Percentiles rank a stretch among this genome's conserved stretches.
Evolutionary conservation across 345 rosid species (phyloP).

Genomic region (Eucalyptus marginata): DNA sequence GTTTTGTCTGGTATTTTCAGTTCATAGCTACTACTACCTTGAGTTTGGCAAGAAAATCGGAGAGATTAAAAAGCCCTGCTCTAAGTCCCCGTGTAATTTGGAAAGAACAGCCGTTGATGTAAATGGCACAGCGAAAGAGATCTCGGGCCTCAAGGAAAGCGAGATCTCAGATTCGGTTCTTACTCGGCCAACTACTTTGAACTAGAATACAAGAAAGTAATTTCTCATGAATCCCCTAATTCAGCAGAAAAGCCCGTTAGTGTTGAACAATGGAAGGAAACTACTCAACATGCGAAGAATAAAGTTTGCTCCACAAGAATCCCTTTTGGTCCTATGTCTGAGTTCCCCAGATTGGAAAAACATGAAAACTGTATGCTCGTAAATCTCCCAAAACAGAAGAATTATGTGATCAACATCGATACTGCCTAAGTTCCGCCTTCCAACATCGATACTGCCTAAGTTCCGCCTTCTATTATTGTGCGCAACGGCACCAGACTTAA

Average conservation of each 20-base stretch:
- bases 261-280: background rate
- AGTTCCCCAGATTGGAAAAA: background rate
- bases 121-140: background rate
- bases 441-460: background rate
- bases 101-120: background rate
- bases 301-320: background rate
- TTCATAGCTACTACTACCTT: background rate
- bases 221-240: background rate
- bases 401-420: background rate
- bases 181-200: background rate
- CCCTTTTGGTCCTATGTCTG: background rate
- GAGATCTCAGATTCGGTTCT: background rate
- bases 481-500: background rate
- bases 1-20: background rate
- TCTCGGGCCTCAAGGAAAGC: background rate
- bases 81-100: background rate
- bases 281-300: background rate
- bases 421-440: background rate
- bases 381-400: background rate
- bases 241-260: background rate
- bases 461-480: background rate
- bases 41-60: background rate
- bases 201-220: background rate
- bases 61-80: background rate
- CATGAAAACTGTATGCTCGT: background rate